Conservation (phyloP, 208 protist genomes). For the Leishmania arabica region DNA sequence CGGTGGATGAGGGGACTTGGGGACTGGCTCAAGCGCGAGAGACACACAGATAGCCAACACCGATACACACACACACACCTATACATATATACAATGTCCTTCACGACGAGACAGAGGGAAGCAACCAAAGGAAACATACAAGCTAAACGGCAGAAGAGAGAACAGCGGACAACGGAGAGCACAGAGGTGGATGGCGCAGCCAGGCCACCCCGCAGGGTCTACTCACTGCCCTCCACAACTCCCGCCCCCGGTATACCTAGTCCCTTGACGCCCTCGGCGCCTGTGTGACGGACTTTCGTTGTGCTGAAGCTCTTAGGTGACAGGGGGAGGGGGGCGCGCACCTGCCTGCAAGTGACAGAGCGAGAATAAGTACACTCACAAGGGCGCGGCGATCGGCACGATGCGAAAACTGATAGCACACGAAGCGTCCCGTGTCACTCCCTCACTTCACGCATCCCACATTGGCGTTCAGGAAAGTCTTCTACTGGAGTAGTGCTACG, state of each 20-base stretch:
- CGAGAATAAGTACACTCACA: background rate
- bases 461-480: background rate
- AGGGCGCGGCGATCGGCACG: background rate
- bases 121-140: background rate
- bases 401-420: background rate
- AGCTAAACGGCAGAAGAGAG: background rate
- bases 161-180: background rate
- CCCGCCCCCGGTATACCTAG: background rate
- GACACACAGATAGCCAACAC: background rate
- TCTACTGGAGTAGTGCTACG: slow-evolving; percentile 4
- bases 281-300: background rate
- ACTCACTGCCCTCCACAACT: background rate
- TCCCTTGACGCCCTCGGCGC: background rate
- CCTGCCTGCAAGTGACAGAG: background rate
- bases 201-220: background rate
- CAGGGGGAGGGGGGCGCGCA: background rate
- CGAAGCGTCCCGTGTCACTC: background rate
- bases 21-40: background rate
- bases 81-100: background rate
- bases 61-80: too few species aligned
- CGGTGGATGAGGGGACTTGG: too few species aligned
- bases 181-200: background rate
- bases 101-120: background rate
- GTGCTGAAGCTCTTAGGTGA: background rate
- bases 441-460: background rate